Conservation (phyloP, 2,329 filamentous ascomycete genomes). For the Ascocoryne sarcoides region DNA sequence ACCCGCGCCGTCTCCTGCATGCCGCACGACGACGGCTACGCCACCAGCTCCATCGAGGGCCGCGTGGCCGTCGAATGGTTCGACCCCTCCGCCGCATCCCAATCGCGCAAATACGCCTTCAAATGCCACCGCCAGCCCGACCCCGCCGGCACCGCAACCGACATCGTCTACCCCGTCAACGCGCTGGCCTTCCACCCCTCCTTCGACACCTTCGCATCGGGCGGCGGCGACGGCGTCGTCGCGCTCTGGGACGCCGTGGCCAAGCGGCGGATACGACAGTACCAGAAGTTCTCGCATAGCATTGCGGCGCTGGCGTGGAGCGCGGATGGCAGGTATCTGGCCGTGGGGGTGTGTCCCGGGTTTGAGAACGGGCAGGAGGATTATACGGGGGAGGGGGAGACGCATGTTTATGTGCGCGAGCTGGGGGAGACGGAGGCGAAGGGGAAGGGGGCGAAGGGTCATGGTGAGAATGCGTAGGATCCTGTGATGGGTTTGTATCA, state of each 20-base stretch:
- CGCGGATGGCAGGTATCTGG: conserved; percentile 54
- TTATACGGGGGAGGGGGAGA: conserved; percentile 60
- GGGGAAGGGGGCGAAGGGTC: conserved; percentile 4
- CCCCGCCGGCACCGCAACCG: conserved; percentile 47
- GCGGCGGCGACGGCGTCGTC: conserved; percentile 64
- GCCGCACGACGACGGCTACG: conserved; percentile 93
- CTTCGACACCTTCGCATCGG: conserved; percentile 58
- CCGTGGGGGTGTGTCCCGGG: conserved; percentile 58
- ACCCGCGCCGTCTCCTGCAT: conserved; percentile 90
- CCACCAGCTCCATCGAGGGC: conserved; percentile 86
- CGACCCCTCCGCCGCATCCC: conserved; percentile 76
- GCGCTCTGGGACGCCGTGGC: conserved; percentile 64
- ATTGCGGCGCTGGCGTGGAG: conserved; percentile 56
- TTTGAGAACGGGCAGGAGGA: conserved; percentile 70
- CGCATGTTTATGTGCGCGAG: conserved; percentile 74
- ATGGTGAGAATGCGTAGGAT: no score
- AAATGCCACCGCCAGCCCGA: conserved; percentile 86
- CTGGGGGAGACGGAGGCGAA: conserved; percentile 15
- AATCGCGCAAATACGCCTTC: conserved; percentile 94
- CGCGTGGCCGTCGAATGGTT: conserved; percentile 98
- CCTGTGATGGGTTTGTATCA: neutral
- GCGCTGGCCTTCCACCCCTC: conserved; percentile 61
- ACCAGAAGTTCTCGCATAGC: conserved; percentile 55
- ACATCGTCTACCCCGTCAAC: conserved; percentile 67
- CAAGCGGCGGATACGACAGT: conserved; percentile 62